These are phyloP conservation scores for Prunus persica DNA, from an alignment of 306 rosid genomes.

Conservation along the genomic window Prunus_persica_NCBIv2 NC_034015.1:17125501-17126000, in stretches of 20 bases:
- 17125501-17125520: background rate
- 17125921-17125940: background rate
- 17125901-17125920: background rate
- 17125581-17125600: background rate
- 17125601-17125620: too few relatives aligned
- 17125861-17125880: too few relatives aligned
- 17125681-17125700: constrained; percentile 5
- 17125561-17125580: background rate
- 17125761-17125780: too few relatives aligned
- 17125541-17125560: constrained; percentile 5
- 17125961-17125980: too few relatives aligned
- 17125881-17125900: background rate
- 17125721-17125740: constrained; percentile 16
- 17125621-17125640: too few relatives aligned
- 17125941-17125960: too few relatives aligned
- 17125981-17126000: background rate
- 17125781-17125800: too few relatives aligned
- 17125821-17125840: background rate
- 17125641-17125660: background rate
- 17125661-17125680: background rate
- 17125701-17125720: background rate
- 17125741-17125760: background rate
- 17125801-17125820: background rate
- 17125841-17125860: background rate
- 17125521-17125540: constrained; percentile 5